Percentiles rank a stretch among this genome's conserved stretches.
These are phyloP conservation scores for Sporopachydermia cereana DNA, from an alignment of 1,139 yeast species.

Conservation along the genomic window DNA sequence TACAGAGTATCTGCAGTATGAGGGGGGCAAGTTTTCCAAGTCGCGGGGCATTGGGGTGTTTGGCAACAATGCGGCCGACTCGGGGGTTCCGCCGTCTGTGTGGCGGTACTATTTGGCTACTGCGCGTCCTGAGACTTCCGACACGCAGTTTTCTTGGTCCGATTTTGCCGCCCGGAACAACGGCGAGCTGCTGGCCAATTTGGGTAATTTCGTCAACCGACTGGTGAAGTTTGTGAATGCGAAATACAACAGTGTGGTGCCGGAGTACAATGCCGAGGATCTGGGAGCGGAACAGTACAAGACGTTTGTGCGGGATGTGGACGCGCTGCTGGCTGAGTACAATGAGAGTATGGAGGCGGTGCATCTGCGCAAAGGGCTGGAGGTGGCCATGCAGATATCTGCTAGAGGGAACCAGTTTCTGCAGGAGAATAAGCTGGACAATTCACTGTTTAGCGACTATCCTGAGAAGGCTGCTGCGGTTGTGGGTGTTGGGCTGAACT, in stretches of 20 bases:
- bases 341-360: slow-evolving; percentile 66
- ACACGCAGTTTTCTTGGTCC: slow-evolving; percentile 93
- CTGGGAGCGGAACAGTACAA: slow-evolving; percentile 19
- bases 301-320: slow-evolving; percentile 37
- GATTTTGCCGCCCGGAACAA: slow-evolving; percentile 92
- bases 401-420: slow-evolving; percentile 90
- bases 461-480: slow-evolving; percentile 88
- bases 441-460: slow-evolving; percentile 59
- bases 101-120: slow-evolving; percentile 96
- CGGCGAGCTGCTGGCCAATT: slow-evolving; percentile 83
- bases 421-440: slow-evolving; percentile 92
- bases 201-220: slow-evolving; percentile 95
- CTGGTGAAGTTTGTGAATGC: slow-evolving; percentile 81
- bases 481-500: slow-evolving; percentile 81
- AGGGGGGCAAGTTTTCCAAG: slow-evolving; percentile 95
- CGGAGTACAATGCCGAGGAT: slow-evolving; percentile 35
- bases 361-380: slow-evolving; percentile 80
- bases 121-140: slow-evolving; percentile 90
- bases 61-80: slow-evolving; percentile 93
- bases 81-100: slow-evolving; percentile 82
- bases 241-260: slow-evolving; percentile 85
- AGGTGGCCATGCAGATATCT: slow-evolving; percentile 80
- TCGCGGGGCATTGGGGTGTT: slow-evolving; percentile 95
- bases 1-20: slow-evolving; percentile 93
- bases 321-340: slow-evolving; percentile 48